A percentile compares a stretch with the other conserved stretches of the same genome.
These are phyloP conservation scores for Rhodomyrtus psidioides DNA, from an alignment of 441 rosid species.

Conservation along the genomic window DNA sequence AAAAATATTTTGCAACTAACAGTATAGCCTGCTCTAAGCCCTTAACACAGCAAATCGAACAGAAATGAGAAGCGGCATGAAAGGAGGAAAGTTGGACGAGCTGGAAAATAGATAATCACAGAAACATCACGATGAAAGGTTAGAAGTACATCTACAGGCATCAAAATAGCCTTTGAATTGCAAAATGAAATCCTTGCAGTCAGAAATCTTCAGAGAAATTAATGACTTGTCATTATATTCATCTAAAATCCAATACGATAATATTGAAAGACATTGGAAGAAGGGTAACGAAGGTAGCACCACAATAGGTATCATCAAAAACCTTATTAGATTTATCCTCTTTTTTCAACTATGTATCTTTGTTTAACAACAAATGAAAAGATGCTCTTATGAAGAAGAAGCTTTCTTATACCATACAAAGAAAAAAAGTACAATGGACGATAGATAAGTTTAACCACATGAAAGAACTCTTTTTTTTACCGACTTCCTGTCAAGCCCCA, in stretches of 20 bases:
- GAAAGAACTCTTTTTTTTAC: too few relatives aligned
- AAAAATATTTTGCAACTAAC: too few relatives aligned
- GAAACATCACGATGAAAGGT: background rate
- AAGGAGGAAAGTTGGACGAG: background rate
- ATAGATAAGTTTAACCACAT: too few relatives aligned
- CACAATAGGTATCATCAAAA: background rate
- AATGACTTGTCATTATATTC: background rate
- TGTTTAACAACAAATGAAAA: too few relatives aligned
- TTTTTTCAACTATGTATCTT: too few relatives aligned
- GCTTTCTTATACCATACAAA: too few relatives aligned
- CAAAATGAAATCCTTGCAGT: background rate
- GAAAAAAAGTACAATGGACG: too few relatives aligned
- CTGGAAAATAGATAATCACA: background rate
- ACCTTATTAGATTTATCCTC: background rate
- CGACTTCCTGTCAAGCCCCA: too few relatives aligned
- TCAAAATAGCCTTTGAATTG: background rate
- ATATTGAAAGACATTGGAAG: background rate
- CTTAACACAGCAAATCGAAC: too few relatives aligned
- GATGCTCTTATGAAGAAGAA: too few relatives aligned
- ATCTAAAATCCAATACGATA: background rate
- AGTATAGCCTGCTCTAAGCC: too few relatives aligned
- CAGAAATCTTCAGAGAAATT: background rate
- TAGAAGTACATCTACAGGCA: background rate
- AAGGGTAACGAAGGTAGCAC: background rate
- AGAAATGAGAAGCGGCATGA: background rate